phyloP scores from a whole-genome alignment of 805 yeast genomes.

The Wickerhamiella azyma region DNA sequence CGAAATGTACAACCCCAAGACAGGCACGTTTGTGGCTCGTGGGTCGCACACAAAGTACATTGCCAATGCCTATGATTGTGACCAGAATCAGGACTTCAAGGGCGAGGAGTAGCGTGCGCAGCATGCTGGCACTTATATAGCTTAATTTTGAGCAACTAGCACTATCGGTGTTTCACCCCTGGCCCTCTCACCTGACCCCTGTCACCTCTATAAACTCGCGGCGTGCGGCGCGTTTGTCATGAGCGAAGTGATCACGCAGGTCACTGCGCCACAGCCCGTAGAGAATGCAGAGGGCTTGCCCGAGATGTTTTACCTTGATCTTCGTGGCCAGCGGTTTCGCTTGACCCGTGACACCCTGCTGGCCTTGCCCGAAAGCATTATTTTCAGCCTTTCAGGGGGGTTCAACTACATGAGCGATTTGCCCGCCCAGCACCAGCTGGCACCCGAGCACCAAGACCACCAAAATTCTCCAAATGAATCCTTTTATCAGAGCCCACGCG shows the following conservation, averaged over 20 bases:
- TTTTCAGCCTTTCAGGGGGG: constrained; percentile 79
- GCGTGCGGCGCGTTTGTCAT: not conserved
- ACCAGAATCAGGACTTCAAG: constrained; percentile 13
- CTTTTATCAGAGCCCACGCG: constrained; percentile 5
- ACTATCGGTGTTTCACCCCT: not conserved
- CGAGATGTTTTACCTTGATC: constrained; percentile 43
- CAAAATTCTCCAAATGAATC: constrained; percentile 11
- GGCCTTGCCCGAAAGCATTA: constrained; percentile 80
- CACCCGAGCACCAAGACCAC: constrained; percentile 10
- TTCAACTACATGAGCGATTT: constrained; percentile 65
- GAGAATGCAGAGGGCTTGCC: constrained; percentile 14
- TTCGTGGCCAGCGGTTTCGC: constrained; percentile 60
- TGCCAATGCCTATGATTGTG: constrained; percentile 26
- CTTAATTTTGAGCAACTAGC: no score
- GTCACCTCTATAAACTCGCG: not conserved
- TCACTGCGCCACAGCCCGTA: constrained; percentile 1
- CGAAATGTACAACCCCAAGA: constrained; percentile 19
- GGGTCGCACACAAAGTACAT: constrained; percentile 33
- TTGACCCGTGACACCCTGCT: constrained; percentile 80
- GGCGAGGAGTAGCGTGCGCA: not conserved
- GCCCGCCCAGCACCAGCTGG: constrained; percentile 32
- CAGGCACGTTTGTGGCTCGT: constrained; percentile 23
- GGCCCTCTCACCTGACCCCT: no score
- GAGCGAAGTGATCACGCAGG: constrained; percentile 29
- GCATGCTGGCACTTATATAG: no score